phyloP scores from a whole-genome alignment of 495 filamentous ascomycete genomes.

The Penicillium cosmopolitanum region DNA sequence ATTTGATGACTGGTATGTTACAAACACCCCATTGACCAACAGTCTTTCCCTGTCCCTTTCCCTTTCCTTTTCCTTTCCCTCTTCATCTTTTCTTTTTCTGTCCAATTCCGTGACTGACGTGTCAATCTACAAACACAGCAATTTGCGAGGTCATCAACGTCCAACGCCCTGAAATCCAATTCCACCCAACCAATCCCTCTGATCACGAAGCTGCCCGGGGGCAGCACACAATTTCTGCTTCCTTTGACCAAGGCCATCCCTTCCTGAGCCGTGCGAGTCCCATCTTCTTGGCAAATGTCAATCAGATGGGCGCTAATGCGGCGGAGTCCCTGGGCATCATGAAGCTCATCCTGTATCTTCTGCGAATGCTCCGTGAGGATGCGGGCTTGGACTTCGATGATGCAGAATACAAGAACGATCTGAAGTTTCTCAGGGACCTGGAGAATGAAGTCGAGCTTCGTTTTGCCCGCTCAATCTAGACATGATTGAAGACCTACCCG shows the following conservation, averaged over 20 bases:
- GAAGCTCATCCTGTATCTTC: constrained; percentile 30
- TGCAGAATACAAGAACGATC: not conserved
- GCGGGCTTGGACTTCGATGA: constrained; percentile 9
- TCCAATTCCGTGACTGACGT: too few species aligned
- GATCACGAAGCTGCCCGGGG: too few species aligned
- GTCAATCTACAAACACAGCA: constrained; percentile 13
- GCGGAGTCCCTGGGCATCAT: constrained; percentile 30
- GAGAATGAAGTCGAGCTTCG: not conserved
- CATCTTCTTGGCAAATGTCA: constrained; percentile 19
- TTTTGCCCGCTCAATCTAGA: not conserved
- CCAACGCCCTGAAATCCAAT: constrained; percentile 24
- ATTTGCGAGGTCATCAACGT: constrained; percentile 31
- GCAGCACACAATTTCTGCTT: constrained; percentile 14
- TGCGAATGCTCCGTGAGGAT: constrained; percentile 37
- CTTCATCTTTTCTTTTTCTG: not conserved
- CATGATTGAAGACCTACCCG: too few species aligned
- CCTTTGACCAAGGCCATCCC: constrained; percentile 30
- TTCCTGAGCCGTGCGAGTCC: constrained; percentile 40
- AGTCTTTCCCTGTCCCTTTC: not conserved
- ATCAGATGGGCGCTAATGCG: not conserved
- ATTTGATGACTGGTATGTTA: constrained; percentile 16
- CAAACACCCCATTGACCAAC: not conserved
- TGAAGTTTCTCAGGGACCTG: not conserved
- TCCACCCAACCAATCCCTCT: constrained; percentile 1
- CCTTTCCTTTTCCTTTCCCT: not conserved